Base-by-base conservation (phyloP, 2,329 filamentous ascomycete species). In the Nannizzia gypsea region DNA sequence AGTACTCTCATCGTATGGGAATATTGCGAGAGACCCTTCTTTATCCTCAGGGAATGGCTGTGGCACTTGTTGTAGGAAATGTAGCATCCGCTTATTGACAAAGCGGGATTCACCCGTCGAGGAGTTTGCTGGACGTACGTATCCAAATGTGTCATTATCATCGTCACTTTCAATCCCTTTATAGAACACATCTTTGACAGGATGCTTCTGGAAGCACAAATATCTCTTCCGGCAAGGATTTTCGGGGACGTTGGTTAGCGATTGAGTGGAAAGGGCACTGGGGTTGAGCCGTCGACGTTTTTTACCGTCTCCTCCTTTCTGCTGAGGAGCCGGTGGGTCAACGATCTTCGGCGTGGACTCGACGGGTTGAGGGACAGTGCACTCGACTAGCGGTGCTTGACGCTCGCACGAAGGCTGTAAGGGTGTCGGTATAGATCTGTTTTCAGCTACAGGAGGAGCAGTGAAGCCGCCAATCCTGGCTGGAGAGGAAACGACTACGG, bases 161-260 rank as follows among this genome's bases (percentile, higher is more conserved):
- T 68, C 61, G 31, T 71, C 64, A 28, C 62, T 58, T 3, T 61
- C 57, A 28, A 40, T 17, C 55, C 56, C 69, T 64, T 60, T 72
- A 60, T 78, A 79, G 64, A 79, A 79, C 3, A 79, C 60, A 55
- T 73, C 67, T 55, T 75, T 70, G 3, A 73, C 66, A 24, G 67
- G 64, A n/a, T 76, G 60, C 31, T 69, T 70, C n/a, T 26, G 17
- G 9, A 56, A 55, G 15, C 38, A 22, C 3, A 60, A 15, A 28
- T 61, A 61, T 24, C 34, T 17, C 13, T 38, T 42, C 6, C 22
- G 34, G 11, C 13, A 22, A 24, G 52, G 28, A 9, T 40, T 46
- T 20, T 34, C 42, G 3, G 58, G 24, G 31, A 44, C n/a, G 17
- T 9, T 28, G 38, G 8, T 31, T 20, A 63, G 3, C 3, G 20